Evolutionary conservation across 805 yeast genomes (phyloP).

Genomic region (Candida vartiovaarae): DNA sequence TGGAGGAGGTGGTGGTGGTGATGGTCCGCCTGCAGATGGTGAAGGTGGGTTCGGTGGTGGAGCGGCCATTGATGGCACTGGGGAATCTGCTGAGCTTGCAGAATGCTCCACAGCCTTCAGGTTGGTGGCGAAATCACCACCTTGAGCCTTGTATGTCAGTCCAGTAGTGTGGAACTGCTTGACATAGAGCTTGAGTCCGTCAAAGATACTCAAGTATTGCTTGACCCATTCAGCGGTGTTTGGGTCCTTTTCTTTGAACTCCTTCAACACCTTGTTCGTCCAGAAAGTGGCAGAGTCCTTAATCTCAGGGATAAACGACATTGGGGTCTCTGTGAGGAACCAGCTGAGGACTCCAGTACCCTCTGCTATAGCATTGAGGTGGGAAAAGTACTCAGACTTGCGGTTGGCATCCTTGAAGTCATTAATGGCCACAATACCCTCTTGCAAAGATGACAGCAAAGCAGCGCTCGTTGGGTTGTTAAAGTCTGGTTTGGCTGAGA

Average conservation of each 20-base stretch:
- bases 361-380: conserved; percentile 78
- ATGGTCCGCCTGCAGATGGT: conserved; percentile 54
- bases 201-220: conserved; percentile 53
- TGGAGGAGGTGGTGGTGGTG: conserved; percentile 82
- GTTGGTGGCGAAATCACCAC: conserved; percentile 49
- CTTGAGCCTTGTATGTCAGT: conserved; percentile 68
- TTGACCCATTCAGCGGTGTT: conserved; percentile 80
- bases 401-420: conserved; percentile 72
- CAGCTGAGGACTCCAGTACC: conserved; percentile 90
- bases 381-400: conserved; percentile 54
- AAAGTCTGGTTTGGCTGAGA: conserved; percentile 58
- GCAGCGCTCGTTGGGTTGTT: conserved; percentile 46
- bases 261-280: conserved; percentile 86
- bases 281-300: conserved; percentile 92
- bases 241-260: conserved; percentile 64
- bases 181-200: conserved; percentile 62
- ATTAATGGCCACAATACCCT: conserved; percentile 47
- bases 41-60: conserved; percentile 84
- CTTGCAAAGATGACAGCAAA: conserved; percentile 64
- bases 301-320: conserved; percentile 69
- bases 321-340: conserved; percentile 74
- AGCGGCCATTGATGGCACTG: conserved; percentile 30
- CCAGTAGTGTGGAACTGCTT: conserved; percentile 80
- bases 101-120: conserved; percentile 25
- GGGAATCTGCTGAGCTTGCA: conserved; percentile 25